Evolutionary conservation across 2,329 filamentous ascomycete species (phyloP), one percentile per base, ranked within the genome.

Genomic region (Apiospora saccharicola): DNA sequence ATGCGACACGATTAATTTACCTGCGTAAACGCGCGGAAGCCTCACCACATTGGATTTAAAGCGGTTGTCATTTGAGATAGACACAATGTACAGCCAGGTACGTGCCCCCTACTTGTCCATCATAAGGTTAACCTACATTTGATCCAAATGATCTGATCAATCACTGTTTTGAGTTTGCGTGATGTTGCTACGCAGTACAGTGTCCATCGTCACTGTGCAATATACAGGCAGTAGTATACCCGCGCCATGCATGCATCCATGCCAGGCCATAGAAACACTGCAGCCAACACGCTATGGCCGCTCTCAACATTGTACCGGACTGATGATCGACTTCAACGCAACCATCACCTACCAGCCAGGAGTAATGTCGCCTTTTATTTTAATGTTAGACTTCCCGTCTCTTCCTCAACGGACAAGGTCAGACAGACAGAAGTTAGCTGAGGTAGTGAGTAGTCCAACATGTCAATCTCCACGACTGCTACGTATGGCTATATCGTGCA

Each of bases 371-470:
- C 8, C 53, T 34, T 61, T 34, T 19, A 22, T 30, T 61, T 61
- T 61, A 37, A 61, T 61, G 53, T 37, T 61, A 61, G 53, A 61
- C 53, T 61, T 61, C 53, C 53, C 53, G 53, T 61, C 53, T 37
- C 53, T 22, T 37, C 53, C 53, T 61, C 53, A 37, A 37, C 53
- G 30, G 53, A 37, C 53, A 37, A 61, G 53, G 53, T 61, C 19
- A 61, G 8, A 22, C 37, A 34, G 53, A 61, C 53, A 61, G 53
- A 22, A 37, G 30, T 37, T 61, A 61, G 53, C 53, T 61, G 53
- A 61, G 53, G 53, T 37, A 16, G 16, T 10, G 13, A 49, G 53
- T 61, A 61, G 53, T 49, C 22, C 46, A n/a, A 49, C n/a, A 49
- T 49, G 46, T 22, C 46, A 49, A 49, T n/a, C 22, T 49, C 8